These are phyloP conservation scores for Nicotiana otophora DNA, from an alignment of 257 asterid genomes.

Conservation along the genomic window DNA sequence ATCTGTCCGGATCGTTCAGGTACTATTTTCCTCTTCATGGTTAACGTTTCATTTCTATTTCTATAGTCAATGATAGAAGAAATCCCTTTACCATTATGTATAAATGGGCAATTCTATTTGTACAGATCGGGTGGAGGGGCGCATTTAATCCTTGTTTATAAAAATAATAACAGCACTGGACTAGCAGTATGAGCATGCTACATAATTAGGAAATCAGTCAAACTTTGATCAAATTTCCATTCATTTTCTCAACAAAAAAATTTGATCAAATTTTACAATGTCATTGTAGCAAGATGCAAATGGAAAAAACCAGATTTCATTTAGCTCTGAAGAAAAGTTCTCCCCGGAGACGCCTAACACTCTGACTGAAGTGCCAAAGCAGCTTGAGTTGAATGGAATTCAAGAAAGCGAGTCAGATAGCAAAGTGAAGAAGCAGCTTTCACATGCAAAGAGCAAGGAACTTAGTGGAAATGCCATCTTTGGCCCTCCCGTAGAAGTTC, in stretches of 20 bases:
- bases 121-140: too few relatives aligned
- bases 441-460: conserved; percentile 77
- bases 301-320: conserved; percentile 88
- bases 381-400: conserved; percentile 75
- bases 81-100: too few relatives aligned
- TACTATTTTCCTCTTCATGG: conserved; percentile 13
- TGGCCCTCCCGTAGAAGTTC: conserved; percentile 79
- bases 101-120: too few relatives aligned
- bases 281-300: conserved; percentile 64
- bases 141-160: too few relatives aligned
- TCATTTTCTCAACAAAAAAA: neutral
- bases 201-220: neutral
- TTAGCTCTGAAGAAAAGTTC: conserved; percentile 63
- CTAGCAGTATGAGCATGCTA: neutral
- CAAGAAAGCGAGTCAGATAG: conserved; percentile 51
- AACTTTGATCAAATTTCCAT: too few relatives aligned
- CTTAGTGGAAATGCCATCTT: conserved; percentile 85
- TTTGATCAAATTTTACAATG: neutral
- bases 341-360: conserved; percentile 75
- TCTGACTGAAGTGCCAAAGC: conserved; percentile 75
- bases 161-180: neutral
- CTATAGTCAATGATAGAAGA: too few relatives aligned
- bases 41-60: too few relatives aligned
- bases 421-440: conserved; percentile 53
- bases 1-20: conserved; percentile 93